These are phyloP conservation scores for Xerocomus cyaneibrunnescens DNA, from an alignment of 1,284 basidiomycete species.

Conservation along the genomic window DNA sequence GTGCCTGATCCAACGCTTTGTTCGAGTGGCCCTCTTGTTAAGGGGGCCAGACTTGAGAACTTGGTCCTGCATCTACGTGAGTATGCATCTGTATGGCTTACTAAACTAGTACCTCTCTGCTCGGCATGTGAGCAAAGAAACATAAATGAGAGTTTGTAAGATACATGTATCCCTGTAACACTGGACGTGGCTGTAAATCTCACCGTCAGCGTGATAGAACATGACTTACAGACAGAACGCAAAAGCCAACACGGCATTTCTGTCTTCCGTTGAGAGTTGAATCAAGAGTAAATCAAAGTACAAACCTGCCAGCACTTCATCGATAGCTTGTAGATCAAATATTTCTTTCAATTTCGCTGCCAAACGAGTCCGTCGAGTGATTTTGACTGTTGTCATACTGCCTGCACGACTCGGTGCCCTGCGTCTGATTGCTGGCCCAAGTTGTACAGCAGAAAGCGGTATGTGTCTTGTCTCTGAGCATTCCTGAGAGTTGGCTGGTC, in stretches of 20 bases:
- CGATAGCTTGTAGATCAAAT: constrained; percentile 75
- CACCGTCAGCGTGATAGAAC: neutral
- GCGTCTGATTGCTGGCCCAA: constrained; percentile 28
- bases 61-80: constrained; percentile 59
- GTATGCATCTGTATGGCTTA: neutral
- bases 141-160: constrained; percentile 90
- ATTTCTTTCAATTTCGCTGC: constrained; percentile 85
- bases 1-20: constrained; percentile 87
- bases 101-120: constrained; percentile 63
- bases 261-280: constrained; percentile 31
- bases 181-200: constrained; percentile 41
- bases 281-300: constrained; percentile 13
- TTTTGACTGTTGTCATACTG: constrained; percentile 68
- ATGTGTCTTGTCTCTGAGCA: constrained; percentile 12
- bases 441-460: constrained; percentile 13
- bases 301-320: constrained; percentile 81
- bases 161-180: constrained; percentile 97
- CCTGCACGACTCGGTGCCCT: constrained; percentile 44
- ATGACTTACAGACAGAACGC: constrained; percentile 77
- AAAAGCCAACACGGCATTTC: constrained; percentile 91
- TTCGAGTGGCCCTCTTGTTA: constrained; percentile 80
- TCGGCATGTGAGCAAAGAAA: constrained; percentile 95
- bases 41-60: constrained; percentile 85
- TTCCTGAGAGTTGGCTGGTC: constrained; percentile 35
- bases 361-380: constrained; percentile 68